A percentile compares a stretch with the other conserved stretches of the same genome.
Evolutionary conservation across 1,139 yeast genomes (phyloP).

Genomic region (Scheffersomyces cryptocercus): DNA sequence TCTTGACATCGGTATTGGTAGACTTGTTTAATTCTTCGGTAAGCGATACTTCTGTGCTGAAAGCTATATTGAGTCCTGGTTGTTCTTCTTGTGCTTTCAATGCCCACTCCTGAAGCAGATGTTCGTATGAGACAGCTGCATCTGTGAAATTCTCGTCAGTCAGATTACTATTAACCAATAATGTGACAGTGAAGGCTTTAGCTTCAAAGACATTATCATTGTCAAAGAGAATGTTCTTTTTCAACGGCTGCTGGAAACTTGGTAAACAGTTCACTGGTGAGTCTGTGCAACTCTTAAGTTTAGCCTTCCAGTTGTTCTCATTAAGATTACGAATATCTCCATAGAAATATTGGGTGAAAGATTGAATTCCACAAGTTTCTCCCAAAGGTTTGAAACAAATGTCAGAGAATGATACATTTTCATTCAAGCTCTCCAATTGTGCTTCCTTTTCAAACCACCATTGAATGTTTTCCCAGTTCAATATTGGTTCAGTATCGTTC

Average conservation of each 20-base stretch:
- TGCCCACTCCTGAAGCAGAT: slow-evolving; percentile 57
- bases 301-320: slow-evolving; percentile 52
- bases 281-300: slow-evolving; percentile 60
- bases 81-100: slow-evolving; percentile 41
- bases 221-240: slow-evolving; percentile 63
- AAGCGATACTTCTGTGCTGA: slow-evolving; percentile 79
- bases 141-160: slow-evolving; percentile 34
- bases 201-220: slow-evolving; percentile 55
- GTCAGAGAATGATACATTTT: slow-evolving; percentile 50
- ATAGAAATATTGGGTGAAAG: slow-evolving; percentile 83
- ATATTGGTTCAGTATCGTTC: slow-evolving; percentile 55
- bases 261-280: slow-evolving; percentile 93
- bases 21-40: slow-evolving; percentile 82
- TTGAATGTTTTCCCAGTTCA: slow-evolving; percentile 61
- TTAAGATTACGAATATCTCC: slow-evolving; percentile 60
- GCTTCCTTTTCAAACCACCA: slow-evolving; percentile 90
- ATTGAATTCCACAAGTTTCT: slow-evolving; percentile 84
- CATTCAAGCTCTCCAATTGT: slow-evolving; percentile 40
- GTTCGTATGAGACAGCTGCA: slow-evolving; percentile 66
- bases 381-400: slow-evolving; percentile 80
- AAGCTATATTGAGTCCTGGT: slow-evolving; percentile 63
- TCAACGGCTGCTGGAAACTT: slow-evolving; percentile 85
- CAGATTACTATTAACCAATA: slow-evolving; percentile 56
- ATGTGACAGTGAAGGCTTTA: slow-evolving; percentile 73
- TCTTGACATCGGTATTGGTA: slow-evolving; percentile 73